Evolutionary conservation across 352 stramenopile species (phyloP).

Genomic region (Globisporangium lucens): DNA sequence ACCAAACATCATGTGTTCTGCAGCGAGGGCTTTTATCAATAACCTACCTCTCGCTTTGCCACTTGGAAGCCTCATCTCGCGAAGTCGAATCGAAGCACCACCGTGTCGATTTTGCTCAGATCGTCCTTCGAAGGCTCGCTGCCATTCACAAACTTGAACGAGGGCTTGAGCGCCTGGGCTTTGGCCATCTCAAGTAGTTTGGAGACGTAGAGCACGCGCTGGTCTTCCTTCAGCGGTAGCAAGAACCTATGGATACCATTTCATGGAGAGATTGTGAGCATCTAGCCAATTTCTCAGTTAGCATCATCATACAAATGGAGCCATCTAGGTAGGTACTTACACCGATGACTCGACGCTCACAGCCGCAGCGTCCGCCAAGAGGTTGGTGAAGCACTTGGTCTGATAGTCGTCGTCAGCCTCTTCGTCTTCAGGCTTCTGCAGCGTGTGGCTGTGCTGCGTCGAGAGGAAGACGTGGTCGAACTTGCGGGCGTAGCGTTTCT

Average conservation of each 20-base stretch:
- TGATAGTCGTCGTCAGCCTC: constrained; percentile 2
- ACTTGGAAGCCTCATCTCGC: background rate
- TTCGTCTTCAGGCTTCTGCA: constrained; percentile 24
- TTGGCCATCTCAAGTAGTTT: constrained; percentile 65
- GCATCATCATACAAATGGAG: too few relatives aligned
- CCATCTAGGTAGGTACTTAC: constrained; percentile 29
- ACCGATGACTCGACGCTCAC: constrained; percentile 73
- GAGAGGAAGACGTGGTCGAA: constrained; percentile 76
- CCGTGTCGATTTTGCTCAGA: constrained; percentile 49
- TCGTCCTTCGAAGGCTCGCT: constrained; percentile 36
- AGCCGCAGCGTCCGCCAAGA: constrained; percentile 38
- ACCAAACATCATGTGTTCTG: too few relatives aligned
- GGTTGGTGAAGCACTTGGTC: constrained; percentile 29
- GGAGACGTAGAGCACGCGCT: constrained; percentile 58
- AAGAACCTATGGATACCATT: constrained; percentile 45
- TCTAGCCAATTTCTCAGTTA: too few relatives aligned
- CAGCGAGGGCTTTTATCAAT: too few relatives aligned
- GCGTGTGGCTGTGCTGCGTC: constrained; percentile 50
- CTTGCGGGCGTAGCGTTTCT: constrained; percentile 53
- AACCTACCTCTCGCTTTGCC: too few relatives aligned
- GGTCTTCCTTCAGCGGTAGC: constrained; percentile 63
- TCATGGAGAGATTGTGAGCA: background rate
- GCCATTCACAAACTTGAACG: constrained; percentile 30
- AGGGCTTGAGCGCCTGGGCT: constrained; percentile 28
- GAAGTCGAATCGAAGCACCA: constrained; percentile 58